These are phyloP conservation scores for Linderina pennispora DNA, from an alignment of 192 early-diverging fungal species.

Conservation along the genomic window DNA sequence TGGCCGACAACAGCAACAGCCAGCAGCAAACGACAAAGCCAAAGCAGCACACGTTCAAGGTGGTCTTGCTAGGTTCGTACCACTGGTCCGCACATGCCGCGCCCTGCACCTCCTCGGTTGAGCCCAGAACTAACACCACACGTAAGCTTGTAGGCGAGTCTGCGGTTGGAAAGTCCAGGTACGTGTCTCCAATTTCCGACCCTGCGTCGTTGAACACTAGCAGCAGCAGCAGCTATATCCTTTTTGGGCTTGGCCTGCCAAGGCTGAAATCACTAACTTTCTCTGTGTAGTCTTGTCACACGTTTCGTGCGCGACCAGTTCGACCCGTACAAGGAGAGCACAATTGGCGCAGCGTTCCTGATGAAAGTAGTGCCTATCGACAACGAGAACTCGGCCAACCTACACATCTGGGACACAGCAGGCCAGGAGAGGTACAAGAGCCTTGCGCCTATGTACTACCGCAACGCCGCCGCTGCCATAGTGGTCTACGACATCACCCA, in stretches of 20 bases:
- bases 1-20: slow-evolving; percentile 6
- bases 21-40: slow-evolving; percentile 13
- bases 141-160: slow-evolving; percentile 78
- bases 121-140: background rate
- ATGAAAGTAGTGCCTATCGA: slow-evolving; percentile 90
- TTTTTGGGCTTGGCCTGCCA: no score
- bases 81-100: background rate
- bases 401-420: slow-evolving; percentile 87
- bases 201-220: no score
- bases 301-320: slow-evolving; percentile 92
- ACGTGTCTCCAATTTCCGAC: no score
- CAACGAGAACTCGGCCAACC: slow-evolving; percentile 65
- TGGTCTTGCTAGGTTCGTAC: slow-evolving; percentile 81
- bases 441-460: slow-evolving; percentile 94
- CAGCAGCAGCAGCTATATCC: no score
- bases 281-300: slow-evolving; percentile 19
- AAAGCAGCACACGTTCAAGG: slow-evolving; percentile 87
- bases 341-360: slow-evolving; percentile 88
- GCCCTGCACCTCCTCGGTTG: background rate
- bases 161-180: slow-evolving; percentile 96
- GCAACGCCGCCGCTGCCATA: slow-evolving; percentile 93
- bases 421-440: slow-evolving; percentile 98
- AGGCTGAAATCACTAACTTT: no score
- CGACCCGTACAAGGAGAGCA: slow-evolving; percentile 95
- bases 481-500: slow-evolving; percentile 96